A percentile compares a stretch with the other conserved stretches of the same genome.
These are phyloP conservation scores for Suaeda aralocaspica DNA, from an alignment of 148 eudicot species.

Conservation along the genomic window DNA sequence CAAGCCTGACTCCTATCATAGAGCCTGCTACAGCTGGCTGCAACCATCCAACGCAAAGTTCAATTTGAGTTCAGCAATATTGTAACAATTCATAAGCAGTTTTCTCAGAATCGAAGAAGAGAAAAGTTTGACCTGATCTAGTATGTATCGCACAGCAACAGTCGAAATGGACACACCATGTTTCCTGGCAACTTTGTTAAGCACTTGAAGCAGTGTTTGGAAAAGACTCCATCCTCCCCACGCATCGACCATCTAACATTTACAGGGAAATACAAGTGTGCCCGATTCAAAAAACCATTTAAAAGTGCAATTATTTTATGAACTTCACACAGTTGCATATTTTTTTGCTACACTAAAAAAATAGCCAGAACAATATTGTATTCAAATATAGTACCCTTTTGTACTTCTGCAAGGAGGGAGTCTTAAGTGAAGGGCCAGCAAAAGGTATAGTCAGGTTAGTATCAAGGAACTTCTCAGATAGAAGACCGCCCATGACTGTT, in stretches of 20 bases:
- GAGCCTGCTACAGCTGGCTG: conserved; percentile 97
- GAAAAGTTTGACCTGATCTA: conserved; percentile 62
- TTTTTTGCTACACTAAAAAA: not conserved
- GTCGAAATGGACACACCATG: conserved; percentile 88
- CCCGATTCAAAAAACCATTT: not conserved
- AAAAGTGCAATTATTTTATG: not conserved
- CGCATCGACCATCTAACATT: conserved; percentile 87
- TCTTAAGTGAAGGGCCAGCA: conserved; percentile 88
- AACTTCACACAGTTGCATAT: not conserved
- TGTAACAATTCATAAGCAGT: not conserved
- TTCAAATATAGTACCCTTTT: conserved; percentile 58
- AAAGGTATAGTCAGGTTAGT: conserved; percentile 88
- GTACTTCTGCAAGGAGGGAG: conserved; percentile 98
- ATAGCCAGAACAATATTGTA: not conserved
- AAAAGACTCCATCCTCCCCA: conserved; percentile 99
- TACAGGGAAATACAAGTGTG: not conserved
- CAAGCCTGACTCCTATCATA: conserved; percentile 92
- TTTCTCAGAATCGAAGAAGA: not conserved
- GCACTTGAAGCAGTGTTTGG: conserved; percentile 69
- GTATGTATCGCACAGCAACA: conserved; percentile 75
- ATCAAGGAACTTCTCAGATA: conserved; percentile 91
- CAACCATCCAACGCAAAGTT: conserved; percentile 16
- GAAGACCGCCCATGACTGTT: conserved; percentile 95
- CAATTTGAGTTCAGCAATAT: not conserved
- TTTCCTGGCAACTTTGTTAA: conserved; percentile 61